Percentiles rank a stretch among this genome's conserved stretches.
These are phyloP conservation scores for Xylaria multiplex DNA, from an alignment of 2,329 filamentous ascomycete genomes.

Conservation along the genomic window DNA sequence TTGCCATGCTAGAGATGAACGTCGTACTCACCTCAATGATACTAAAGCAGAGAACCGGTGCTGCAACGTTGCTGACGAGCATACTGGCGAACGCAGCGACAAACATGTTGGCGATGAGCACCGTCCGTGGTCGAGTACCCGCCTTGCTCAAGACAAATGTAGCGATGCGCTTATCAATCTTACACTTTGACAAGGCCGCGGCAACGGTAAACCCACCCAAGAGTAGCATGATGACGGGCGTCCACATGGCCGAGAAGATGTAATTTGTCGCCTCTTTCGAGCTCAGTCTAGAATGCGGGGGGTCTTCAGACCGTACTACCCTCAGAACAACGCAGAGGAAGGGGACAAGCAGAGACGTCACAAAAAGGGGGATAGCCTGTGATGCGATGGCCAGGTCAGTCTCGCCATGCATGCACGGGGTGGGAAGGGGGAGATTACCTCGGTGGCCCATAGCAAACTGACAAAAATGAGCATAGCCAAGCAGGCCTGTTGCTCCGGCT, in stretches of 20 bases:
- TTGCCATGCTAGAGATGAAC: background rate
- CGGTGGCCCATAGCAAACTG: slow-evolving; percentile 94
- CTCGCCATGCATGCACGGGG: background rate
- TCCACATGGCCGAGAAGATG: slow-evolving; percentile 98
- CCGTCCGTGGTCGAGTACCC: slow-evolving; percentile 86
- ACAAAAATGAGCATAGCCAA: slow-evolving; percentile 93
- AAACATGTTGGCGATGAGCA: slow-evolving; percentile 97
- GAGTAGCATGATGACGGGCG: slow-evolving; percentile 97
- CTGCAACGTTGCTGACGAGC: slow-evolving; percentile 98
- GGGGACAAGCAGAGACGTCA: slow-evolving; percentile 92
- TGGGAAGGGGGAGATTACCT: slow-evolving; percentile 64
- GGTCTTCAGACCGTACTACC: slow-evolving; percentile 81
- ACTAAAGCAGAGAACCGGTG: slow-evolving; percentile 95
- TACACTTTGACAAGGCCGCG: slow-evolving; percentile 94
- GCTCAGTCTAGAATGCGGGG: slow-evolving; percentile 74
- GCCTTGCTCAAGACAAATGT: slow-evolving; percentile 97
- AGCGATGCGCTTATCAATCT: slow-evolving; percentile 96
- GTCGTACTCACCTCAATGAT: slow-evolving; percentile 81
- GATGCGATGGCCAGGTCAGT: slow-evolving; percentile 48
- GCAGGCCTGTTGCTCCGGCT: slow-evolving; percentile 93
- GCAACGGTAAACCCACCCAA: slow-evolving; percentile 96
- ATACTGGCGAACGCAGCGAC: slow-evolving; percentile 97
- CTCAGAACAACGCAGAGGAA: slow-evolving; percentile 89
- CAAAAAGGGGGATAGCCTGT: slow-evolving; percentile 93
- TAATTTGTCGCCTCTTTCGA: slow-evolving; percentile 83